Evolutionary conservation across 306 rosid genomes (phyloP).

Genomic region (Trifolium subterraneum): DNA sequence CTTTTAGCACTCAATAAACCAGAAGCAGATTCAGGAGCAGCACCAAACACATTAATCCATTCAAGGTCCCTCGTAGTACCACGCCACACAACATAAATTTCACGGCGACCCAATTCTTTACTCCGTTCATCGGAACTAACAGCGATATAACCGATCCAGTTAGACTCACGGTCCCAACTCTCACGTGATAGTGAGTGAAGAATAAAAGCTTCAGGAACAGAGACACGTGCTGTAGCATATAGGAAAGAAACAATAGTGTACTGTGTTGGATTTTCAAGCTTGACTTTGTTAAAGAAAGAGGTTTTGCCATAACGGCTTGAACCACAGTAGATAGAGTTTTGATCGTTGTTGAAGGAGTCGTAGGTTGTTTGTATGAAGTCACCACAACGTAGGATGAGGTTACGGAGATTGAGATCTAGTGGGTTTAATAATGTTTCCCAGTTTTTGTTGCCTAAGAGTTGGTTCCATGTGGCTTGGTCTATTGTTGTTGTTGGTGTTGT

Average conservation of each 20-base stretch:
- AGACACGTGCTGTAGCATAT: constrained; percentile 68
- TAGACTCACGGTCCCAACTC: constrained; percentile 75
- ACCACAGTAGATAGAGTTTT: constrained; percentile 68
- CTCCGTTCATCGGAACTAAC: constrained; percentile 53
- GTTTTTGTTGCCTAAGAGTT: constrained; percentile 55
- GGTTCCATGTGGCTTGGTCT: constrained; percentile 48
- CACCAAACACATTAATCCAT: constrained; percentile 59
- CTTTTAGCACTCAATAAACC: constrained; percentile 36
- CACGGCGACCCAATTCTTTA: constrained; percentile 54
- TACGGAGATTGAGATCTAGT: constrained; percentile 54
- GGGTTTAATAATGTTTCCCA: constrained; percentile 69
- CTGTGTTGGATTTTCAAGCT: constrained; percentile 46
- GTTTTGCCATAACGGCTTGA: constrained; percentile 65
- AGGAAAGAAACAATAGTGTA: constrained; percentile 58
- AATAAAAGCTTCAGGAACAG: constrained; percentile 59
- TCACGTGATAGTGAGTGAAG: constrained; percentile 64
- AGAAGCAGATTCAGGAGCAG: constrained; percentile 37
- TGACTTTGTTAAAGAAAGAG: constrained; percentile 63
- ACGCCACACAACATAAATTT: constrained; percentile 71
- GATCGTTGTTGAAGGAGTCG: constrained; percentile 74
- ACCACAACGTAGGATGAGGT: constrained; percentile 67
- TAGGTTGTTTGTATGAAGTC: constrained; percentile 76
- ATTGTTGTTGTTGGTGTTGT: background rate
- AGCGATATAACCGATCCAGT: constrained; percentile 78
- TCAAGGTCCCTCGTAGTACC: constrained; percentile 64